phyloP scores from a whole-genome alignment of 169 alveolate species.

The Eimeria praecox region DNA sequence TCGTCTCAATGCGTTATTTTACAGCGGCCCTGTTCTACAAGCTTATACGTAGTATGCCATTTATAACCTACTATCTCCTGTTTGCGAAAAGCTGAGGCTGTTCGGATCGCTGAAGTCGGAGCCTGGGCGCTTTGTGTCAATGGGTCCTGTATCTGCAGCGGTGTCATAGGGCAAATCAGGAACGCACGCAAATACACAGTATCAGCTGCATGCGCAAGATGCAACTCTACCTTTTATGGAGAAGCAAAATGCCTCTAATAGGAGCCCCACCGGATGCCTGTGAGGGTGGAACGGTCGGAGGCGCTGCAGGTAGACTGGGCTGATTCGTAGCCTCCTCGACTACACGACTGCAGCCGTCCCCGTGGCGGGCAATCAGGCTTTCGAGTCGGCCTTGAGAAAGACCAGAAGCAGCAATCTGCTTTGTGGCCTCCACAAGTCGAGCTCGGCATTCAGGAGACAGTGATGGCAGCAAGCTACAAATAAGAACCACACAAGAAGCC shows the following conservation, averaged over 20 bases:
- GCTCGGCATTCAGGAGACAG: slow-evolving; percentile 74
- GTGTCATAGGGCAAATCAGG: neutral
- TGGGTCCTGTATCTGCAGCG: slow-evolving; percentile 1
- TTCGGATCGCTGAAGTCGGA: slow-evolving; percentile 40
- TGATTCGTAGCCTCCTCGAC: slow-evolving; percentile 63
- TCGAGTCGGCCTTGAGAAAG: slow-evolving; percentile 70
- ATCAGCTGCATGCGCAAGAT: neutral
- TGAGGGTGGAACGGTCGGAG: neutral
- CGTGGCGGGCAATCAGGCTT: slow-evolving; percentile 14
- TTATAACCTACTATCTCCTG: neutral
- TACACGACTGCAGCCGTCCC: slow-evolving; percentile 53
- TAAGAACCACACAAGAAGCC: neutral
- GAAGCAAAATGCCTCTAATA: neutral
- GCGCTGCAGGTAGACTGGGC: neutral
- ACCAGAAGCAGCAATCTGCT: slow-evolving; percentile 47
- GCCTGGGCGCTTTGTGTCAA: slow-evolving; percentile 42
- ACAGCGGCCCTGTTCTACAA: neutral
- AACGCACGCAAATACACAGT: neutral
- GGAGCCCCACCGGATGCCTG: slow-evolving; percentile 57
- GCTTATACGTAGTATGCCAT: neutral
- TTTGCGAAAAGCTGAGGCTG: neutral
- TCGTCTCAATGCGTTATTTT: neutral
- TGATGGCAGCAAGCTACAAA: slow-evolving; percentile 65
- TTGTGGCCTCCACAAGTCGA: slow-evolving; percentile 67
- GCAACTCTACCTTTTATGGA: neutral